phyloP scores from a whole-genome alignment of 1,284 basidiomycete genomes.

The Austroboletus olivaceoglutinosus region DNA sequence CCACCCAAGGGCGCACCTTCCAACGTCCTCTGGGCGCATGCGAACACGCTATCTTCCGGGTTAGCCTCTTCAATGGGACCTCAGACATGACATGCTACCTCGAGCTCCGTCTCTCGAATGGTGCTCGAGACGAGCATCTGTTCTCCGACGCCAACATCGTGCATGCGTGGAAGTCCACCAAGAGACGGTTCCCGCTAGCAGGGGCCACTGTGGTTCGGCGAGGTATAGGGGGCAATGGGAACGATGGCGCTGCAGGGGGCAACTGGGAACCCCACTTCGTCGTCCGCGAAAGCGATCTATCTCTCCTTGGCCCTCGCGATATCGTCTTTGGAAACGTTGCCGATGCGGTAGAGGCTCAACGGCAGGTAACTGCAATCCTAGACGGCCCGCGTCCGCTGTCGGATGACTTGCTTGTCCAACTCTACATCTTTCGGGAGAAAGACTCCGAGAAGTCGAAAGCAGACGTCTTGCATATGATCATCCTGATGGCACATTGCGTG shows the following conservation, averaged over 20 bases:
- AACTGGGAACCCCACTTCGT: constrained; percentile 11
- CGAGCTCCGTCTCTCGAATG: constrained; percentile 9
- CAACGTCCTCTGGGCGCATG: constrained; percentile 12
- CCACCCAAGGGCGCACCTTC: constrained; percentile 7
- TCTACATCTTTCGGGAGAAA: constrained; percentile 10
- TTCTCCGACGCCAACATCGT: constrained; percentile 8
- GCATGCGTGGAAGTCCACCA: constrained; percentile 19
- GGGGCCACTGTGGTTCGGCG: constrained; percentile 12
- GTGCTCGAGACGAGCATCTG: constrained; percentile 4
- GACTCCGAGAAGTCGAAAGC: background rate
- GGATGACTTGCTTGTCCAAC: constrained; percentile 12
- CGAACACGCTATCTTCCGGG: constrained; percentile 16
- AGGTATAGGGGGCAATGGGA: background rate
- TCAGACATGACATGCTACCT: constrained; percentile 11
- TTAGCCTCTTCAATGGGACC: constrained; percentile 17
- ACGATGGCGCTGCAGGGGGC: background rate
- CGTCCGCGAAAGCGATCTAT: constrained; percentile 18
- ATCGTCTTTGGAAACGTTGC: constrained; percentile 9
- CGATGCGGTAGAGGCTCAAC: constrained; percentile 9
- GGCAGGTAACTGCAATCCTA: background rate
- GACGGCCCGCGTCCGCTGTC: constrained; percentile 18
- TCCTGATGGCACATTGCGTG: constrained; percentile 17
- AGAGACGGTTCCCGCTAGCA: constrained; percentile 20
- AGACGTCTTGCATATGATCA: constrained; percentile 20
- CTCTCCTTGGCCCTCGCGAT: constrained; percentile 6